Evolutionary conservation across 257 asterid genomes (phyloP), one percentile per base, ranked within the genome.

Genomic region (Solanum medicagineum): DNA sequence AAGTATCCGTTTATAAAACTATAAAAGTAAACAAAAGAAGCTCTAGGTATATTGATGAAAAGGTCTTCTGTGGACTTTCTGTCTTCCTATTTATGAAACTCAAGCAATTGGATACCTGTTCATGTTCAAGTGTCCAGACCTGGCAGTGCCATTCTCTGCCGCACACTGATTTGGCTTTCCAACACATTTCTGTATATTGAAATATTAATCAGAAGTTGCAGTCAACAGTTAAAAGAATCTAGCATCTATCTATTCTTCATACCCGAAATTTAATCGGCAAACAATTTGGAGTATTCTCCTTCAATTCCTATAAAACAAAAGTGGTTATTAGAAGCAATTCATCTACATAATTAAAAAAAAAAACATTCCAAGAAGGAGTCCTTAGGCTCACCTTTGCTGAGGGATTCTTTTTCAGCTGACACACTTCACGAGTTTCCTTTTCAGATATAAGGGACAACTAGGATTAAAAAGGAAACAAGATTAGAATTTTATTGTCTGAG

Each of bases 401-500:
- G 68, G 65, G 71, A 71, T 44, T 87, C 44, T 83, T 82, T 75
- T 89, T 87, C 29, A 87, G 85, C 84, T 26, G 90, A 62, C 91
- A 45, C 83, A 80, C 84, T 55, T 60, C 70, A 53, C 87, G 56
- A 20, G 59, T 79, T 47, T 92, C 89, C 57, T 47, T 56, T 60
- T 88, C 92, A 81, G 97, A 80, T 81, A 85, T 87, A 74, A 94
- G 87, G 75, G 98, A 92, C 85, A 95, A 93, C 99, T 95, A 75
- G 84, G 77, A 86, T 47, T 56, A 56, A 74, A 60, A 22, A 63
- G 20, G 45, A 83, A 60, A 57, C 73, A 57, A 16, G 75, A 47
- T 51, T 6, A 63, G 75, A 56, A 40, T 70, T 5, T 75, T 84
- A 22, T 51, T 14, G 29, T 66, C 22, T 55, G 59, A 71, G 80